phyloP scores from a whole-genome alignment of 306 rosid genomes.

The Nissolia schottii region DNA sequence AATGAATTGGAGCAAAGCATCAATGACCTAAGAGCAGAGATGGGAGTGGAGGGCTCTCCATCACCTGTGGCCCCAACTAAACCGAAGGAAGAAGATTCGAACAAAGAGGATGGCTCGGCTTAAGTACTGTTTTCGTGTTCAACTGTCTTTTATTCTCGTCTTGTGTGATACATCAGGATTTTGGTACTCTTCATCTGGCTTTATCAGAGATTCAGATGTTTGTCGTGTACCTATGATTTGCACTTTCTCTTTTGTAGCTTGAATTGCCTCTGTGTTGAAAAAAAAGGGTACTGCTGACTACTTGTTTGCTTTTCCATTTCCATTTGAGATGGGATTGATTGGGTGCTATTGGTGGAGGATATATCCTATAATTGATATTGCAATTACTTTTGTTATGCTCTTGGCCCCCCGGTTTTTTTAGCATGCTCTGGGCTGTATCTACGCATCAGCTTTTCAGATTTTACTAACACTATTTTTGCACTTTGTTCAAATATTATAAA shows the following conservation, averaged over 20 bases:
- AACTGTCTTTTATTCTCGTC: conserved; percentile 7
- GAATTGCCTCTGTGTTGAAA: background rate
- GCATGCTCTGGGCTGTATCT: background rate
- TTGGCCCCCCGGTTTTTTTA: background rate
- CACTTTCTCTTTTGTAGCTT: conserved; percentile 16
- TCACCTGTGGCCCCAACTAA: conserved; percentile 50
- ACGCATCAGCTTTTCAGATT: background rate
- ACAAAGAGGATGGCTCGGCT: conserved; percentile 63
- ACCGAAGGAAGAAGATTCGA: conserved; percentile 47
- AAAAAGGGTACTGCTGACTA: background rate
- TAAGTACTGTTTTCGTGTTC: conserved; percentile 22
- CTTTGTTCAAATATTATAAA: background rate
- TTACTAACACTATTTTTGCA: background rate
- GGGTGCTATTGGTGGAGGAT: background rate
- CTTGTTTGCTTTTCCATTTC: background rate
- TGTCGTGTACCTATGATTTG: conserved; percentile 9
- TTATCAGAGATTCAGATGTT: conserved; percentile 7
- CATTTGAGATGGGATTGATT: background rate
- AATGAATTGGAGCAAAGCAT: conserved; percentile 93
- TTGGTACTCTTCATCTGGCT: conserved; percentile 4
- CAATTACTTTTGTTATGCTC: background rate
- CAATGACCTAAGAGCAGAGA: conserved; percentile 77
- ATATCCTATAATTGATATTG: background rate
- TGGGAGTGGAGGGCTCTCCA: conserved; percentile 90
- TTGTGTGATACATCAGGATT: conserved; percentile 21